phyloP scores from a whole-genome alignment of 352 stramenopile species.

The Phytophthora vignae region DNA sequence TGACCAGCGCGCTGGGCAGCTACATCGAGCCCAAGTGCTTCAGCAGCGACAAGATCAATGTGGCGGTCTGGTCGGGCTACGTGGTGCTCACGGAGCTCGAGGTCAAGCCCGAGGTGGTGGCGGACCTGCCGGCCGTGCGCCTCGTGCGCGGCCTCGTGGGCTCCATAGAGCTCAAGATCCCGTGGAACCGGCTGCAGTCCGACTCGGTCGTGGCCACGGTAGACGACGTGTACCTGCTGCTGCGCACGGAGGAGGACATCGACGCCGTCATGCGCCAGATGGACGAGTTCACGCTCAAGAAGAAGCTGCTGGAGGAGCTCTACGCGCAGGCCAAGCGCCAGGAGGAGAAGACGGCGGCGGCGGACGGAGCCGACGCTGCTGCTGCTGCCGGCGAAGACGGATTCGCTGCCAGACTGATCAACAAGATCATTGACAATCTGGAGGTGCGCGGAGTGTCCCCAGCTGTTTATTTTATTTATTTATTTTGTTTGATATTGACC shows the following conservation, averaged over 20 bases:
- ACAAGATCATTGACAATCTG: constrained; percentile 92
- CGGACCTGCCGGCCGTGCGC: constrained; percentile 62
- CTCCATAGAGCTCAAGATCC: constrained; percentile 91
- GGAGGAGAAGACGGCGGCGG: constrained; percentile 44
- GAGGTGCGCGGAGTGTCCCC: constrained; percentile 48
- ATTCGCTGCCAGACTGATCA: constrained; percentile 80
- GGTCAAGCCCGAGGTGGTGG: constrained; percentile 80
- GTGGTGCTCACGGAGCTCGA: constrained; percentile 86
- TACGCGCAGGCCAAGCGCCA: constrained; percentile 77
- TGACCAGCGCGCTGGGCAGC: constrained; percentile 87
- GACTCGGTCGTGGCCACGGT: constrained; percentile 90
- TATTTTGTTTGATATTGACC: not conserved
- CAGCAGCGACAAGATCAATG: constrained; percentile 90
- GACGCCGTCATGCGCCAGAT: constrained; percentile 77
- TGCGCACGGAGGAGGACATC: constrained; percentile 84
- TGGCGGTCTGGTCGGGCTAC: constrained; percentile 88
- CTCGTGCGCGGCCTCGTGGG: constrained; percentile 84
- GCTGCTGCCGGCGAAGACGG: constrained; percentile 49
- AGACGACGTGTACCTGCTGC: constrained; percentile 86
- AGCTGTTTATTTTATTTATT: not conserved
- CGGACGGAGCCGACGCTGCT: constrained; percentile 3
- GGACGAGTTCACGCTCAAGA: constrained; percentile 87
- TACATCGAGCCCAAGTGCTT: constrained; percentile 91
- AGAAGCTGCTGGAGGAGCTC: constrained; percentile 83
- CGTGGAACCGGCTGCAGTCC: constrained; percentile 89